These are phyloP conservation scores for Grammothele lineata DNA, from an alignment of 768 basidiomycete genomes.

Conservation along the genomic window DNA sequence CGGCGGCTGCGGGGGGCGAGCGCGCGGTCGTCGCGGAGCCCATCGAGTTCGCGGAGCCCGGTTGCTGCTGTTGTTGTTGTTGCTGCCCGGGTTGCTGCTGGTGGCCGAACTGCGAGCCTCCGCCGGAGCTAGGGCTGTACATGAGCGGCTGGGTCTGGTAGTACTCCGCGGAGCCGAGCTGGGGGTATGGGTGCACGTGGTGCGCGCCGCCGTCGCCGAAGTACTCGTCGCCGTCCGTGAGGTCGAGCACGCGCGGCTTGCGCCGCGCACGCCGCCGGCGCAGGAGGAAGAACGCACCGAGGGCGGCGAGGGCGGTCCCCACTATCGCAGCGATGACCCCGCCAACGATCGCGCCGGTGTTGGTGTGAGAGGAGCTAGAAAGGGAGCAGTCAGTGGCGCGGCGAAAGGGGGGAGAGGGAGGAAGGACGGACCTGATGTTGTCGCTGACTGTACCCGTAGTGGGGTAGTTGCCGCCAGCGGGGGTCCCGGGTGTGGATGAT, in stretches of 20 bases:
- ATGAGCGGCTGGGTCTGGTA: no score
- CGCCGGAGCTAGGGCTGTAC: no score
- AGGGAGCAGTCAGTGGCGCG: no score
- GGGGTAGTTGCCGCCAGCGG: constrained; percentile 70
- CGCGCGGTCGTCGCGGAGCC: constrained; percentile 39
- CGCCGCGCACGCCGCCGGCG: constrained; percentile 44
- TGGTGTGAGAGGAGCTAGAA: constrained; percentile 10
- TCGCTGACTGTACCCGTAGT: constrained; percentile 39
- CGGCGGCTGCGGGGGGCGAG: constrained; percentile 71
- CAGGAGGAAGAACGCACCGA: constrained; percentile 46
- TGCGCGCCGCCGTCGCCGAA: no score
- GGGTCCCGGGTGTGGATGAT: constrained; percentile 71
- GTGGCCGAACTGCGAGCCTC: no score
- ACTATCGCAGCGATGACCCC: constrained; percentile 56
- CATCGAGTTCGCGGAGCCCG: no score
- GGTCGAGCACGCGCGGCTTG: constrained; percentile 61
- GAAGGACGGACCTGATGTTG: constrained; percentile 1
- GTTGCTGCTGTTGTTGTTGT: no score
- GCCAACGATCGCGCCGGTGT: constrained; percentile 24
- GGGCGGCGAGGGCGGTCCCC: constrained; percentile 33
- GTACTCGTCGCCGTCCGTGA: constrained; percentile 55
- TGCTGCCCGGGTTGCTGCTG: no score
- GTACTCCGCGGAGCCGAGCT: no score
- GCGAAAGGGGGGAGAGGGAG: neutral
- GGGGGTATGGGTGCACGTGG: no score